These are phyloP conservation scores for Bonia amplexicaulis DNA, from an alignment of 176 grass and related monocot genomes.

Conservation along the genomic window DNA sequence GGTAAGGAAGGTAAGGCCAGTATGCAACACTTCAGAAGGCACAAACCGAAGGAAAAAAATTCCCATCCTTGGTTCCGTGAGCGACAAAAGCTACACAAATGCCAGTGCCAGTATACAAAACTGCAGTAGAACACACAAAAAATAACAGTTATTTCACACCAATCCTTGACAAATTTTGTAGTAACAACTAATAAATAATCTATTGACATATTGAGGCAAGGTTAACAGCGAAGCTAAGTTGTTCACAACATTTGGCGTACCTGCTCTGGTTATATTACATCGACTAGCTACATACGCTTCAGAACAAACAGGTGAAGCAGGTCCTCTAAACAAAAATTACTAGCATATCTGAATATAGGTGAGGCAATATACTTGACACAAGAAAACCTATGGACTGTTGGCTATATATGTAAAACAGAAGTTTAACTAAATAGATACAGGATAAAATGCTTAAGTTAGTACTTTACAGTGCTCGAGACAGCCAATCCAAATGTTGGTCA, in stretches of 20 bases:
- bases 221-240: neutral
- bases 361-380: conserved; percentile 28
- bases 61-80: neutral
- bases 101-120: neutral
- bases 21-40: neutral
- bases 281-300: conserved; percentile 15
- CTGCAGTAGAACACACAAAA: too few species aligned
- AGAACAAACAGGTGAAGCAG: conserved; percentile 13
- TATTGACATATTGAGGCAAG: neutral
- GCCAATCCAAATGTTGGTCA: conserved; percentile 19
- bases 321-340: conserved; percentile 14
- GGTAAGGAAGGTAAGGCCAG: too few species aligned
- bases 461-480: conserved; percentile 32
- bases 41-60: neutral
- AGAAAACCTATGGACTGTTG: conserved; percentile 21
- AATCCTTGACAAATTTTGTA: neutral
- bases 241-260: conserved; percentile 6
- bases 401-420: conserved; percentile 11
- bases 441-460: conserved; percentile 37
- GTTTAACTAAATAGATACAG: conserved; percentile 11
- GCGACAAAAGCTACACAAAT: neutral
- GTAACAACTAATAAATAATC: neutral
- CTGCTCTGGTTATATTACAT: conserved; percentile 21
- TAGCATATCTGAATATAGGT: conserved; percentile 6
- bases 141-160: neutral